Evolutionary conservation across 352 stramenopile species (phyloP), one percentile per base, ranked within the genome.

Genomic region (Globisporangium viniferum): DNA sequence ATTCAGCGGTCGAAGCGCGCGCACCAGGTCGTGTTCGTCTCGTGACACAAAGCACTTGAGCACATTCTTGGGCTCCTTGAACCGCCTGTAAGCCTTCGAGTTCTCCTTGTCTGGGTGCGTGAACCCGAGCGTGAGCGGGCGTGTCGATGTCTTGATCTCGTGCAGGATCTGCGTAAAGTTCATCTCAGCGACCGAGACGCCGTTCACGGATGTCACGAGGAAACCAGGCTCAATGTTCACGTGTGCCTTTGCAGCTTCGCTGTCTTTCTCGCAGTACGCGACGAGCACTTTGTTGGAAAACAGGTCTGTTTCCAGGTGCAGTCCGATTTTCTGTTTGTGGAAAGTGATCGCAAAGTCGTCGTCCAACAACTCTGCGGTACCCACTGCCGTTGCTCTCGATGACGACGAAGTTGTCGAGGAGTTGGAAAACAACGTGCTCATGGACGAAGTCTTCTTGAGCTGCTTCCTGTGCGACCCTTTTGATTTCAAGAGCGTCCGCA

Each of bases 261-360:
- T 90, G 56, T 85, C 68, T 44, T 86, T 81, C 36, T 94, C 84
- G 27, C 82, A 92, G 48, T 76, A 77, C 18, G 81, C 77, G 3
- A 94, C 81, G 3, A 89, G 64, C 15, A 91, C 76, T 31, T 81
- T 78, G 69, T 81, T 90, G 1, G 78, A 84, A 59, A 78, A 81
- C 18, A 89, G 9, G 53, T 91, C 81, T 2, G 76, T 84, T 67
- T 92, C 81, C n/a, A 94, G 67, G 66, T 90, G 84, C 20, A 94
- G 71, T 0, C 86, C 86, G 55, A 89, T 81, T 29, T 82, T 81
- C 35, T 86, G 66, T 62, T 89, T 81, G 22, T 70, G 65, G 60
- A 94, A 94, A n/a, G 76, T 58, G 18, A 94, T 59, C 0, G 63
- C 64, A 68, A 92, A 83, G 36, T 92, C 82, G 51, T 85, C 78